These are phyloP conservation scores for Vitellaria paradoxa DNA, from an alignment of 179 eudicot species.

Conservation along the genomic window DNA sequence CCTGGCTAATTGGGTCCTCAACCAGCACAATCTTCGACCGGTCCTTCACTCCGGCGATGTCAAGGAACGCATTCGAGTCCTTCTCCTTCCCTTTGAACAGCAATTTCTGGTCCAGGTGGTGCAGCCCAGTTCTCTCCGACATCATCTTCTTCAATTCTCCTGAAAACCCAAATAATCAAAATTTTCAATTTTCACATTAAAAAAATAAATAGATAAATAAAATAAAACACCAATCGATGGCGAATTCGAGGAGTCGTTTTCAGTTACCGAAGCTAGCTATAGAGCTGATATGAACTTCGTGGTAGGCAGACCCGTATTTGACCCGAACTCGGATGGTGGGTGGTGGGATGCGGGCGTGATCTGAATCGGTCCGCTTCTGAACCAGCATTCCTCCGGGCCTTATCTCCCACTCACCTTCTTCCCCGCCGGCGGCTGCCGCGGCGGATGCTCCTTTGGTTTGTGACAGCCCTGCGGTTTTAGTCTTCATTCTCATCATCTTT, in stretches of 20 bases:
- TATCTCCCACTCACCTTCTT: constrained; percentile 58
- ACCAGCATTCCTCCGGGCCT: constrained; percentile 78
- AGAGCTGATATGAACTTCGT: constrained; percentile 58
- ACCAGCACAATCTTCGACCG: constrained; percentile 71
- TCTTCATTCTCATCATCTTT: constrained; percentile 60
- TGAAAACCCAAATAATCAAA: constrained; percentile 17
- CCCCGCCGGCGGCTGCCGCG: constrained; percentile 20
- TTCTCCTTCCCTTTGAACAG: constrained; percentile 72
- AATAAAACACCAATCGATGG: not conserved
- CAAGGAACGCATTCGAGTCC: constrained; percentile 67
- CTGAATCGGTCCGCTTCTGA: constrained; percentile 57
- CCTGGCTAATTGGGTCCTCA: constrained; percentile 89
- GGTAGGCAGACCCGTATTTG: constrained; percentile 52
- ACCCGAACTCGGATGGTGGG: constrained; percentile 65
- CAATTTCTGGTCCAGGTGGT: constrained; percentile 81
- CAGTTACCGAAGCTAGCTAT: constrained; percentile 66
- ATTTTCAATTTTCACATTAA: constrained; percentile 13
- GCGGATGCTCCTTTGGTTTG: constrained; percentile 25
- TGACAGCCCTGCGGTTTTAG: constrained; percentile 40
- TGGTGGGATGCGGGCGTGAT: constrained; percentile 33
- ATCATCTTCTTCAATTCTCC: constrained; percentile 90
- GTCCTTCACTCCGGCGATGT: constrained; percentile 79
- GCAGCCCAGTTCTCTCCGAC: constrained; percentile 74
- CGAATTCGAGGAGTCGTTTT: not conserved
- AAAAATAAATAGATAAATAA: not conserved